These are phyloP conservation scores for Metschnikowia matae DNA, from an alignment of 805 yeast species.

Conservation along the genomic window DNA sequence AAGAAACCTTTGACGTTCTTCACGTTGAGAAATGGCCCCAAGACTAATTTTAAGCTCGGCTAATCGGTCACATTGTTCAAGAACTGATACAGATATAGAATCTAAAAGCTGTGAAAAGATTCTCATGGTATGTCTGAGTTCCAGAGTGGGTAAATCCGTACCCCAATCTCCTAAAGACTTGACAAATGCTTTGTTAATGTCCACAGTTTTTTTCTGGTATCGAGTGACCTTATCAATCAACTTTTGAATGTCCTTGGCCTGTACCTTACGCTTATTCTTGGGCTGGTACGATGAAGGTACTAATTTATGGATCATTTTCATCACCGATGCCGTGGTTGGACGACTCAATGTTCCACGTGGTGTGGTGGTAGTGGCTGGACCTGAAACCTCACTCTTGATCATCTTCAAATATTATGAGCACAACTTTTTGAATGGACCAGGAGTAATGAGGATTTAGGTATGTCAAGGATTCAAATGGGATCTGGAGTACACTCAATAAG, in stretches of 20 bases:
- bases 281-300: conserved; percentile 7
- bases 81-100: conserved; percentile 16
- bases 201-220: conserved; percentile 30
- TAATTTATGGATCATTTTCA: conserved; percentile 16
- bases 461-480: no score
- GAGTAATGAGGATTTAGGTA: no score
- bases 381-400: neutral
- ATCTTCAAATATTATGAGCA: neutral
- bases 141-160: conserved; percentile 14
- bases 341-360: conserved; percentile 9
- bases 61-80: conserved; percentile 38
- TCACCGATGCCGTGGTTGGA: conserved; percentile 19
- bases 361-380: conserved; percentile 8
- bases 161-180: conserved; percentile 14
- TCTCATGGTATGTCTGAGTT: conserved; percentile 10
- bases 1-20: conserved; percentile 42
- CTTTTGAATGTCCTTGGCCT: conserved; percentile 15
- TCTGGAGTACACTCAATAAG: no score
- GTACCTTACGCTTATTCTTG: conserved; percentile 1
- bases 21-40: conserved; percentile 47
- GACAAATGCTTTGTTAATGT: conserved; percentile 12
- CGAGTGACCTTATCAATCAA: conserved; percentile 28
- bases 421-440: no score
- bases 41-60: conserved; percentile 43
- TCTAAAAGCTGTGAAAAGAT: conserved; percentile 14